Evolutionary conservation across 2,329 filamentous ascomycete species (phyloP), one percentile per base, ranked within the genome.

Genomic region (Trichoderma sp.): DNA sequence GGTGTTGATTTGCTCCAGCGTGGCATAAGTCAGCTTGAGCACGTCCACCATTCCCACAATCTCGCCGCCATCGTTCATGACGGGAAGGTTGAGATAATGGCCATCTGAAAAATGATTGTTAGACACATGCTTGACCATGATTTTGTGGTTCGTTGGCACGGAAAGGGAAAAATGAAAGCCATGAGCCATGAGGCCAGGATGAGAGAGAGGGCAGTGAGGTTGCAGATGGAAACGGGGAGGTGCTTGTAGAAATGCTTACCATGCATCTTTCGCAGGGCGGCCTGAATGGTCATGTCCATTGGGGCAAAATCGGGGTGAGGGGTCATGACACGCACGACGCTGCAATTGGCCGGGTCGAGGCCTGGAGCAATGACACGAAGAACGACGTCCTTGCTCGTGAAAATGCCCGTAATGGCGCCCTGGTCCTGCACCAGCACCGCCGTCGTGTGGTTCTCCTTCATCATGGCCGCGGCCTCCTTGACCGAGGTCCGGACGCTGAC

Each of bases 1-100:
- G 66, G 92, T 93, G 81, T 98, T 98, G 79, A 96, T 93, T 81
- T 97, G 94, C 79, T 99, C 95, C 61, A 99, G 85, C 5, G 95
- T 99, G 57, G 95, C 95, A 78, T 99, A 99, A 24, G 95, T 99
- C 73, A 99, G 85, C 81, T 98, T 98, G 68, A 99, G 86, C 66
- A 99, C 95, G 78, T 99, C 95, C 28, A 99, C 95, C 95, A 99
- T 99, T 73, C 95, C 95, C 66, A 99, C 95, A 74, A 99, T 99
- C 78, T 99, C 95, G 69, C 94, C 95, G 68, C 87, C 85, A 70
- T 96, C 93, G 78, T 97, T 97, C 95, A 99, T 99, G 68, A 99
- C 95, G 9, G 95, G 95, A 51, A 99, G 82, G 77, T 99, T 99
- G 63, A 99, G 87, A 78, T 99, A 99, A 78, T 99, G 95, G 15